A percentile compares a stretch with the other conserved stretches of the same genome.
phyloP scores from a whole-genome alignment of 2,329 filamentous ascomycete genomes.

The Alternaria angustiovoidea region DNA sequence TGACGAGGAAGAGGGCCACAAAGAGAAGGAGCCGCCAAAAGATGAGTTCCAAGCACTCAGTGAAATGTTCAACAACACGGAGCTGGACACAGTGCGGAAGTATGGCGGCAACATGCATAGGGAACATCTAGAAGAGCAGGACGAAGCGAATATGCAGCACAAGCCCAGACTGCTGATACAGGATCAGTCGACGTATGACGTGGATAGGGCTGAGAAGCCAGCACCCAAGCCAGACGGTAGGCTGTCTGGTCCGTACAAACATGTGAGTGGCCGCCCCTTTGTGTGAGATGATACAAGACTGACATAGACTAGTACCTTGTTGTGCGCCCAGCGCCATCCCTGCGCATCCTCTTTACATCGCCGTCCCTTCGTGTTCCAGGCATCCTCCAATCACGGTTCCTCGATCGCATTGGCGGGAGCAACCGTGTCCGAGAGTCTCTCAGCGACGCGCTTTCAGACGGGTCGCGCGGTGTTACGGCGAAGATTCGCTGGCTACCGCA shows the following conservation, averaged over 20 bases:
- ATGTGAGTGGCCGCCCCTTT: slow-evolving; percentile 55
- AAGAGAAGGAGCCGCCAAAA: slow-evolving; percentile 51
- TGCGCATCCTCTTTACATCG: slow-evolving; percentile 60
- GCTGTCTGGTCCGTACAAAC: slow-evolving; percentile 62
- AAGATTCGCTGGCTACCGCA: slow-evolving; percentile 73
- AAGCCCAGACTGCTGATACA: slow-evolving; percentile 59
- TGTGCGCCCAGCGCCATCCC: slow-evolving; percentile 57
- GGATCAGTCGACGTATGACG: slow-evolving; percentile 52
- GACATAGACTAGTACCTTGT: slow-evolving; percentile 54
- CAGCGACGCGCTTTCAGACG: slow-evolving; percentile 69
- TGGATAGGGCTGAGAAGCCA: slow-evolving; percentile 25
- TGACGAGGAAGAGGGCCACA: slow-evolving; percentile 43
- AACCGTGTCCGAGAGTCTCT: slow-evolving; percentile 63
- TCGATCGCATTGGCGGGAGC: slow-evolving; percentile 60
- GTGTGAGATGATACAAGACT: slow-evolving; percentile 2
- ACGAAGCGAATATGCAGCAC: slow-evolving; percentile 47
- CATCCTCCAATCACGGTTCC: slow-evolving; percentile 59
- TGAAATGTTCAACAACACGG: slow-evolving; percentile 73
- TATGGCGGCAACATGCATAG: slow-evolving; percentile 71
- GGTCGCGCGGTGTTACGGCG: slow-evolving; percentile 72
- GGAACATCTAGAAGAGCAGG: slow-evolving; percentile 60
- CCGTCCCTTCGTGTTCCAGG: slow-evolving; percentile 60
- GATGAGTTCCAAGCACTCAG: slow-evolving; percentile 72
- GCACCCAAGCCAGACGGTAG: slow-evolving; percentile 34
- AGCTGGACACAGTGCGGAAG: slow-evolving; percentile 70